phyloP scores from a whole-genome alignment of 2,329 filamentous ascomycete genomes.

The Talaromyces verruculosus region DNA sequence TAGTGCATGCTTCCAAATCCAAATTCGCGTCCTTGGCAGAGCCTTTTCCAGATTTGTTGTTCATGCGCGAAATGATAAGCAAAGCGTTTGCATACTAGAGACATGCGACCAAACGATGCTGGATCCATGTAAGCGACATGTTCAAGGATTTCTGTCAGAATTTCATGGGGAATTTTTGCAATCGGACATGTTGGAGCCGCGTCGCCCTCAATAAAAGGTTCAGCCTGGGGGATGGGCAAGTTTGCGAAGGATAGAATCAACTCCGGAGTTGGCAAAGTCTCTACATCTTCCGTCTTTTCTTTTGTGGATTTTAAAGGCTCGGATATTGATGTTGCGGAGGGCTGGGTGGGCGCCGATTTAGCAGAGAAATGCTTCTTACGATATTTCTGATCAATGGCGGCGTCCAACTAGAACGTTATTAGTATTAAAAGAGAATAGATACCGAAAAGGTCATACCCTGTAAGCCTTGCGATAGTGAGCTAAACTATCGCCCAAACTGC shows the following conservation, averaged over 20 bases:
- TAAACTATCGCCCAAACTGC: conserved; percentile 84
- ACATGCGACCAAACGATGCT: conserved; percentile 70
- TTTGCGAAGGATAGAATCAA: conserved; percentile 74
- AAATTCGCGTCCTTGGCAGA: conserved; percentile 68
- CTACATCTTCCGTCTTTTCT: conserved; percentile 39
- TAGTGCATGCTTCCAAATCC: conserved; percentile 86
- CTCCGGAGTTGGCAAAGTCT: conserved; percentile 58
- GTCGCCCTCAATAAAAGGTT: conserved; percentile 69
- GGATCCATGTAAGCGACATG: conserved; percentile 75
- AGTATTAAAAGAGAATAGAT: conserved; percentile 18
- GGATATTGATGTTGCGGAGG: conserved; percentile 34
- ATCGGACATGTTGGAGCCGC: conserved; percentile 78
- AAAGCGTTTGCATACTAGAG: conserved; percentile 81
- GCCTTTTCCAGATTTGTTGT: conserved; percentile 78
- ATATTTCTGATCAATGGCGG: conserved; percentile 79
- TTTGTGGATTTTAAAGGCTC: conserved; percentile 59
- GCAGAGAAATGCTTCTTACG: conserved; percentile 86
- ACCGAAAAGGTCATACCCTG: conserved; percentile 55
- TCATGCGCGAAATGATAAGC: conserved; percentile 83
- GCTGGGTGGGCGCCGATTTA: conserved; percentile 41
- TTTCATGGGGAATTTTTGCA: conserved; percentile 74
- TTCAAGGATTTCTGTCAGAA: conserved; percentile 74
- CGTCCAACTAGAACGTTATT: conserved; percentile 66
- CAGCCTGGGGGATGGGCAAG: conserved; percentile 66
- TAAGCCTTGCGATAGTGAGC: conserved; percentile 88